Conservation (phyloP, 768 basidiomycete genomes). For the Pleurotus djamor region DNA sequence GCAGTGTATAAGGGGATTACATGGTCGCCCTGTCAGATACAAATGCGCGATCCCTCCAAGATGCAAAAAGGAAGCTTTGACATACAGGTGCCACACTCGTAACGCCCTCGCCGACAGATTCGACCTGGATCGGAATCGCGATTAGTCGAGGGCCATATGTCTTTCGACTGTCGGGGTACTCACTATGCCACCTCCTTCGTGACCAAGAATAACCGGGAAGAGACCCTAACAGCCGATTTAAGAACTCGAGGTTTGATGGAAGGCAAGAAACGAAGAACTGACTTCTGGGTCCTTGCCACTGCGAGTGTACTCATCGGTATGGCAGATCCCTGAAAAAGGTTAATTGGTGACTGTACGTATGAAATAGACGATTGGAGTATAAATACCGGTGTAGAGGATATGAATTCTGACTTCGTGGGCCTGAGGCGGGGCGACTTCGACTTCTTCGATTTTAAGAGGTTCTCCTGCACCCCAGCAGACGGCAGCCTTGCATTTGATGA, state of each 20-base stretch:
- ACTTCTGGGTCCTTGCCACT: conserved; percentile 97
- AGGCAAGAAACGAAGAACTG: conserved; percentile 11
- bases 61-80: background rate
- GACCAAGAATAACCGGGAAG: conserved; percentile 92
- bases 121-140: conserved; percentile 56
- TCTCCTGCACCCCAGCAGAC: conserved; percentile 95
- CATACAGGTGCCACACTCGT: conserved; percentile 48
- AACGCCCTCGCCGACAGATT: conserved; percentile 97
- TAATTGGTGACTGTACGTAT: background rate
- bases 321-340: conserved; percentile 73
- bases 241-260: conserved; percentile 7
- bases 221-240: conserved; percentile 52
- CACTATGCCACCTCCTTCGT: conserved; percentile 91
- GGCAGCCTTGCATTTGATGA: conserved; percentile 87
- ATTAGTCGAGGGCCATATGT: conserved; percentile 10
- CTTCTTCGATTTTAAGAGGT: conserved; percentile 82
- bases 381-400: conserved; percentile 83
- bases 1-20: conserved; percentile 97
- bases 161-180: conserved; percentile 22
- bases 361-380: background rate
- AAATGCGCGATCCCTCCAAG: background rate
- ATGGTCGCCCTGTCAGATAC: conserved; percentile 73
- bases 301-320: conserved; percentile 97
- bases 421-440: conserved; percentile 90
- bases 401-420: conserved; percentile 92